Base-by-base conservation (phyloP, 2,329 filamentous ascomycete species). In the Clarireedia monteithiana region DNA sequence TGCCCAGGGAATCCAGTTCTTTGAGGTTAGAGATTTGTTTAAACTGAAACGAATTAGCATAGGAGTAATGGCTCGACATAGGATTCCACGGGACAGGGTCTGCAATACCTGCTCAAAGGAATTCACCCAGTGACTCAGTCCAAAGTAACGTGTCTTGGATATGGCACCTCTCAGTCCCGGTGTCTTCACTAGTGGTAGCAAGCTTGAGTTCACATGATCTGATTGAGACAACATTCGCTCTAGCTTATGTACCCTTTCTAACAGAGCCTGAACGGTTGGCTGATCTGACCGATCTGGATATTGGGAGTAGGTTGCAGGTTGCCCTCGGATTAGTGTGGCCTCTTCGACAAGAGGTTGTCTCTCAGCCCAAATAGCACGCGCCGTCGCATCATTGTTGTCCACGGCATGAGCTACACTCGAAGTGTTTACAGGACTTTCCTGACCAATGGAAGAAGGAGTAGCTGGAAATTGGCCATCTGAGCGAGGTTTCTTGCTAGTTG, bases 101-200 rank as follows among this genome's bases (percentile, higher is more conserved):
- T 6, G 24, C 39, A 51, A 30, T 63, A 63, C 59, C 49, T 59
- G 50, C 23, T 55, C 50, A 23, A 62, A 54, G 4, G 57, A 58
- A 24, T 48, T 47, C 40, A 61, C 57, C 61, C 61, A 64, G 40
- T 64, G 61, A 48, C 53, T 63, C 17, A 57, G 57, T 24, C 62
- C 62, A 51, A 56, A 62, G 10, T 61, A 58, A 10, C 57, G 47
- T 6, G 59, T 59, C 30, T 64, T 63, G 34, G 57, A 59, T 24
- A 61, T 9, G 46, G 38, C 56, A 10, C 57, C 60, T 15, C 51
- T 49, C 7, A 59, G 17, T 17, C 55, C 50, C 27, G 55, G 46
- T n/a, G 45, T 24, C 27, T 44, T 44, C 26, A 48, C 26, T 12
- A 12, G 39, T 42, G 36, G 20, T 3, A 20, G 42, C 3, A 47